Base-by-base conservation (phyloP, 306 rosid species). In the Carpinus fangiana region DNA sequence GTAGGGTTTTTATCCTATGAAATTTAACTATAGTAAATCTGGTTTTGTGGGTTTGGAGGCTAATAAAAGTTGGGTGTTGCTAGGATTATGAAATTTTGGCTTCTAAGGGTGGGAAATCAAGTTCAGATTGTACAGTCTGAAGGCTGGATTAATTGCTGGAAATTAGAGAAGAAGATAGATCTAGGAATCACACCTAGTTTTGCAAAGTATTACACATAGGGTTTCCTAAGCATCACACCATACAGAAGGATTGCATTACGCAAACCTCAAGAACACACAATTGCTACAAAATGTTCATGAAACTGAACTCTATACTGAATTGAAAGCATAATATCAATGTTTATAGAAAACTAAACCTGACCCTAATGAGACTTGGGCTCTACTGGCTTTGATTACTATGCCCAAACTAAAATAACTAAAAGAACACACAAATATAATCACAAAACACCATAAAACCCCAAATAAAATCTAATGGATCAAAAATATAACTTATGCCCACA, bases 141-240 rank as follows among this genome's bases (percentile, higher is more conserved):
- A 50, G 54, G 54, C 18, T 50, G 18, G 16, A 53, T 7, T 52
- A 61, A 23, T 62, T 70, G 36, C 72, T 64, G 62, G 20, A 16
- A 28, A 64, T 72, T 7, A 43, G 61, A 52, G 66, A 51, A 41
- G 21, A 69, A n/a, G 73, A 54, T 50, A 71, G 52, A 31, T 45
- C 70, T 65, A 34, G 34, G 57, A 68, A 70, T 46, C 70, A 45
- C 72, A 59, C 10, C 60, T 7, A 55, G 16, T 50, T 11, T 50
- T 50, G 0, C 16, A 2, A 50, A 50, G 53, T 50, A 52, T 52
- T 17, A 4, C 18, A 52, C 18, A 12, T 17, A 14, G 56, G 18
- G 16, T 52, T 52, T 52, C n/a, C 18, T 52, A 7, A 6, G 7
- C 16, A 52, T 4, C 16, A 14, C 16, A 14, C 56, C 45, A 5